Conservation (phyloP, 2,329 filamentous ascomycete genomes). For the Aspergillus neotritici region DNA sequence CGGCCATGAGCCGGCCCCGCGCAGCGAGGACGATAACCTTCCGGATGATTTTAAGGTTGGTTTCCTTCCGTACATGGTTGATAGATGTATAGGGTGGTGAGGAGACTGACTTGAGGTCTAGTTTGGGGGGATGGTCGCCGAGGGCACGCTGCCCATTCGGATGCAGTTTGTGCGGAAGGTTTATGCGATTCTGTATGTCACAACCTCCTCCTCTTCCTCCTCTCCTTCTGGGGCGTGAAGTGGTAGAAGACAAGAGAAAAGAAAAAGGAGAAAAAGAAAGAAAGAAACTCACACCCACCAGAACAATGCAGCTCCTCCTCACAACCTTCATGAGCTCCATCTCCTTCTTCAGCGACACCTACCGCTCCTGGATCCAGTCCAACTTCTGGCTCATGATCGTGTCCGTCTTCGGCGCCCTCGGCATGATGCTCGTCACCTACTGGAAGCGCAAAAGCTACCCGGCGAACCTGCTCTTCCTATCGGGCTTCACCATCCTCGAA, state of each 20-base stretch:
- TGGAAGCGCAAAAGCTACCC: constrained; percentile 97
- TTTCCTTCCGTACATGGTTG: not conserved
- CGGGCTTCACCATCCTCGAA: constrained; percentile 83
- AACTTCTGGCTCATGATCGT: constrained; percentile 80
- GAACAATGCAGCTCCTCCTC: constrained; percentile 81
- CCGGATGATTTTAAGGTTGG: constrained; percentile 93
- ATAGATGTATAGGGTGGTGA: not conserved
- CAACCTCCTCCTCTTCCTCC: not conserved
- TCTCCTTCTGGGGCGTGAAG: no score
- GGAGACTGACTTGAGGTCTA: constrained; percentile 31
- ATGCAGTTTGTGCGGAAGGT: constrained; percentile 98
- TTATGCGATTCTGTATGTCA: constrained; percentile 76
- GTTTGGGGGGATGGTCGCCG: constrained; percentile 89
- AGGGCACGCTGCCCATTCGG: constrained; percentile 89
- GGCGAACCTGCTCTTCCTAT: constrained; percentile 87
- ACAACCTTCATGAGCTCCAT: constrained; percentile 75
- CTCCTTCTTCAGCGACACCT: constrained; percentile 75
- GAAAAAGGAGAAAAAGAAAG: no score
- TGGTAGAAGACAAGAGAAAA: no score
- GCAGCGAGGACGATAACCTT: constrained; percentile 80
- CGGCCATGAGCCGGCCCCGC: constrained; percentile 57
- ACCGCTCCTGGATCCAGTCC: constrained; percentile 80
- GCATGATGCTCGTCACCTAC: constrained; percentile 80
- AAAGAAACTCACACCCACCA: constrained; percentile 19
- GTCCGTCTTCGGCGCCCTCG: constrained; percentile 77